A percentile compares a stretch with the other conserved stretches of the same genome.
These are phyloP conservation scores for Pyricularia pennisetigena DNA, from an alignment of 2,329 filamentous ascomycete species.

Conservation along the genomic window DNA sequence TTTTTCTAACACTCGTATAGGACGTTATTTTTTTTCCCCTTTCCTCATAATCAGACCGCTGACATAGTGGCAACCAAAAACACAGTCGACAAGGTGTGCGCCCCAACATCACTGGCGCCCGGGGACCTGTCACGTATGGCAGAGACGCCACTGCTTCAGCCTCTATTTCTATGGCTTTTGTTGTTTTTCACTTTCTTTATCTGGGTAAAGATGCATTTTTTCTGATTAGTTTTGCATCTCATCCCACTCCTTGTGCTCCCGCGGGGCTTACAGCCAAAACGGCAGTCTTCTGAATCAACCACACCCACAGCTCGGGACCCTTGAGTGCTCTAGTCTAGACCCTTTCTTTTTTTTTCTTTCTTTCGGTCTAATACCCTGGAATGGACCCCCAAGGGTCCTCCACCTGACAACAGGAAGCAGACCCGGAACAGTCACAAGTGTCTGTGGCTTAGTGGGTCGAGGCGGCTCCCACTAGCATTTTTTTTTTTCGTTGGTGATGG, in stretches of 20 bases:
- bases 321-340: background rate
- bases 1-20: background rate
- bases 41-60: background rate
- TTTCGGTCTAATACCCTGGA: background rate
- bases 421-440: background rate
- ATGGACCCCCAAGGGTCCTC: background rate
- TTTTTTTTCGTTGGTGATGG: background rate
- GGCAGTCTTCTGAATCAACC: background rate
- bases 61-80: background rate
- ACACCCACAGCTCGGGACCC: background rate
- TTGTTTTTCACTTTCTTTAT: background rate
- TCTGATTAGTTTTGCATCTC: background rate
- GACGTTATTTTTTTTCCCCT: background rate
- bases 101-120: background rate
- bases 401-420: background rate
- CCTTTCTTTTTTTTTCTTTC: too few relatives aligned
- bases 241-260: background rate
- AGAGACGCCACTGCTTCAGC: background rate
- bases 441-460: background rate
- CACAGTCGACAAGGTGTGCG: background rate
- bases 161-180: background rate
- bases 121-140: background rate
- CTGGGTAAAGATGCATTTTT: background rate
- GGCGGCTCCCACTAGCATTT: background rate
- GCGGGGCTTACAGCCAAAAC: background rate